Evolutionary conservation across 2,329 filamentous ascomycete genomes (phyloP).

Genomic region (Cladophialophora yegresii): DNA sequence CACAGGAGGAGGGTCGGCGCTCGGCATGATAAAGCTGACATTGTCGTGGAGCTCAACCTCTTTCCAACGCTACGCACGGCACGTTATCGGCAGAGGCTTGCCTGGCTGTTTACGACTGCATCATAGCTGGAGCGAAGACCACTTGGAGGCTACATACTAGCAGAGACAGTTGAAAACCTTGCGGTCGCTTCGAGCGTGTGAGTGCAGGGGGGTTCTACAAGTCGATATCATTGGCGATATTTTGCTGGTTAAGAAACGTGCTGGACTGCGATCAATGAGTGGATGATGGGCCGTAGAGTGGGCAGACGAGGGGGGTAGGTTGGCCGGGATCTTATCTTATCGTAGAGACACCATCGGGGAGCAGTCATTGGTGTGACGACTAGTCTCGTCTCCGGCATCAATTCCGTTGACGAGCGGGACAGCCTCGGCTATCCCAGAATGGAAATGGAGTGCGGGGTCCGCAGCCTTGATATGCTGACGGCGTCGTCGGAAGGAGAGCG

Average conservation of each 20-base stretch:
- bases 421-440: neutral
- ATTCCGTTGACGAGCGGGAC: neutral
- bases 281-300: neutral
- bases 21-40: constrained; percentile 13
- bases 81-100: neutral
- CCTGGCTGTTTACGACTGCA: neutral
- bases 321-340: neutral
- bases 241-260: neutral
- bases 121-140: neutral
- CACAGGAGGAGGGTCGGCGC: constrained; percentile 1
- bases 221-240: neutral
- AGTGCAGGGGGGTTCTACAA: neutral
- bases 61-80: neutral
- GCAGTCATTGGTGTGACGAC: too few species aligned
- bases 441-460: neutral
- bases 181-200: neutral
- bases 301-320: neutral
- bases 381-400: too few species aligned
- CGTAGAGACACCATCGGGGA: too few species aligned
- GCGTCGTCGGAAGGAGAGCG: neutral
- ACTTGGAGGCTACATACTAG: neutral
- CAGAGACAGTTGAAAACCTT: neutral
- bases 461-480: neutral
- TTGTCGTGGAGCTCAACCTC: constrained; percentile 1
- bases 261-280: neutral